Conservation (phyloP, 257 asterid genomes). For the Solanum sejunctum region DNA sequence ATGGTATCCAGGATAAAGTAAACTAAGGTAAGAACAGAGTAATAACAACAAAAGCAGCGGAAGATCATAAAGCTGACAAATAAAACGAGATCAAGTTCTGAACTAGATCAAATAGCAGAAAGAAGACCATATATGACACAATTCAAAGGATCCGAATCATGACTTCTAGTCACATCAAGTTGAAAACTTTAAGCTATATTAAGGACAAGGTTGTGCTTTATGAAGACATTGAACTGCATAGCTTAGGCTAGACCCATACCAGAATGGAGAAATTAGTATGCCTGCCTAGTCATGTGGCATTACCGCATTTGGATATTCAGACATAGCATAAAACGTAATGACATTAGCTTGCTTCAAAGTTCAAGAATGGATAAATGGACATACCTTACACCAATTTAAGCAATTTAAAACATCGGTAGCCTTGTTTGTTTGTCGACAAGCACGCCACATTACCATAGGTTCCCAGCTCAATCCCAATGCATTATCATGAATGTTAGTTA, state of each 20-base stretch:
- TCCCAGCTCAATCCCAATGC: slow-evolving; percentile 93
- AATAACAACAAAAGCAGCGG: too few species aligned
- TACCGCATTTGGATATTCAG: not conserved
- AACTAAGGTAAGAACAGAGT: not conserved
- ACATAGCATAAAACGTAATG: not conserved
- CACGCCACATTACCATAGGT: slow-evolving; percentile 99
- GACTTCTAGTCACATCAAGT: not conserved
- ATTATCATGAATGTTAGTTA: slow-evolving; percentile 60
- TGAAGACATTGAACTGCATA: not conserved
- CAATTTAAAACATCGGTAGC: slow-evolving; percentile 58
- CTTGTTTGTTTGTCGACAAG: slow-evolving; percentile 46
- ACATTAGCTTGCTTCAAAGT: not conserved
- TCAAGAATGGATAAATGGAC: not conserved
- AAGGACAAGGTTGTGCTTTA: not conserved
- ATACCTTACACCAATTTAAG: slow-evolving; percentile 55
- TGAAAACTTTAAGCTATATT: not conserved
- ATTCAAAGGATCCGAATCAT: not conserved
- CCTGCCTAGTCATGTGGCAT: not conserved
- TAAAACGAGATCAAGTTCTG: not conserved
- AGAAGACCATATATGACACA: not conserved
- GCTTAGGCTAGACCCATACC: not conserved
- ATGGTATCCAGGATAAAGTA: not conserved
- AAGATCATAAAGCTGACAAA: not conserved
- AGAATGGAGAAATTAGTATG: not conserved
- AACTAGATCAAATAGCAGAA: not conserved